phyloP scores from a whole-genome alignment of 306 rosid genomes.

The Begonia masoniana region DNA sequence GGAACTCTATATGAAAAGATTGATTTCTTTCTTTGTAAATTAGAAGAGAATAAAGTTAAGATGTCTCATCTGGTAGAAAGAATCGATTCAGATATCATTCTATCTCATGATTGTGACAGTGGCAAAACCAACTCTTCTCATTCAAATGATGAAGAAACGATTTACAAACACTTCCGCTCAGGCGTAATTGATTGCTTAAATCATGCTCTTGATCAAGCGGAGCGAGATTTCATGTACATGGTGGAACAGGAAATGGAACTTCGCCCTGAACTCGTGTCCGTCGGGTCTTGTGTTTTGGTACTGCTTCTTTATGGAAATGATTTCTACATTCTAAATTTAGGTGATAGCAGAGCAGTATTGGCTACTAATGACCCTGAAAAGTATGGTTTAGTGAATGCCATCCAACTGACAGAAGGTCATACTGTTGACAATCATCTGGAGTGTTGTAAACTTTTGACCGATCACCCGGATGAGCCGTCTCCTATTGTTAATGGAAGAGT shows the following conservation, averaged over 20 bases:
- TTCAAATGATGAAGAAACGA: neutral
- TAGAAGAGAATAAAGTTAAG: neutral
- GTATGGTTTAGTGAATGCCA: neutral
- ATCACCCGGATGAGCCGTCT: neutral
- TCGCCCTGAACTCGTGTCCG: neutral
- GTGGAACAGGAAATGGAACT: neutral
- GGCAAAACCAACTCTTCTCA: neutral
- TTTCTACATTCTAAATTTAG: constrained; percentile 1
- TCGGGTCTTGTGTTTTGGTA: neutral
- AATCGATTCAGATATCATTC: neutral
- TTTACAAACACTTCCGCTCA: neutral
- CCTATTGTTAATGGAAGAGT: neutral
- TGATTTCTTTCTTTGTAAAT: neutral
- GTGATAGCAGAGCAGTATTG: neutral
- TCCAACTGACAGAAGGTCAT: neutral
- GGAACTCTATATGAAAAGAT: neutral
- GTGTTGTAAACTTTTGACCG: neutral
- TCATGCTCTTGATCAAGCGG: constrained; percentile 1
- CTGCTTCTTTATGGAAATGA: neutral
- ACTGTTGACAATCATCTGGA: neutral
- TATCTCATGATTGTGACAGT: neutral
- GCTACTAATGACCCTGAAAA: neutral
- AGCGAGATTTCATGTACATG: neutral
- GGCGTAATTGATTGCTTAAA: neutral
- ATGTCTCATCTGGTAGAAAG: neutral